Base-by-base conservation (phyloP, 2,329 filamentous ascomycete species). In the Septoria petroselini region DNA sequence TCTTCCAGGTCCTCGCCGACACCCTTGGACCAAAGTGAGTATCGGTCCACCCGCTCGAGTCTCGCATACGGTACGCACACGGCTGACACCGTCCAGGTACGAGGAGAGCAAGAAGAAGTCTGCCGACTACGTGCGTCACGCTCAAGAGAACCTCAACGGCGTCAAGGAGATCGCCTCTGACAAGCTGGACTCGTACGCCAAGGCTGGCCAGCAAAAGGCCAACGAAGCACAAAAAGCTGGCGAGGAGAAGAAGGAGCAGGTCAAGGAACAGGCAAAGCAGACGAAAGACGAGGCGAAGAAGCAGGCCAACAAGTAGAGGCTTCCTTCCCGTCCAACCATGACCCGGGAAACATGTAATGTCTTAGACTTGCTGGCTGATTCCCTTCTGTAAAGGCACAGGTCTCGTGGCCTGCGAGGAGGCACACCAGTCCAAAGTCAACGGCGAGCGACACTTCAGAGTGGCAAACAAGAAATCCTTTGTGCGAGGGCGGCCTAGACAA, bases 71-170 rank as follows among this genome's bases (percentile, higher is more conserved):
- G n/a, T n/a, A n/a, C 11, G 12, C 15, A 12, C 15, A 14, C 3
- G 8, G 3, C 25, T 21, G 5, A 27, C 25, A 30, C 34, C 11
- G 7, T 25, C 6, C 42, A 64, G 63, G 54, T 64, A 64, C 58
- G 62, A 68, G 37, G 65, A 65, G 53, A 54, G 56, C 54, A 66
- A 68, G 60, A 59, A 67, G 61, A 68, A 66, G 55, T 59, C 57
- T 25, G 45, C 62, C 53, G 57, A 63, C 23, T 60, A 62, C 40
- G 53, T 63, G 39, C 48, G 58, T 12, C 47, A 58, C 6, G 56
- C 58, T 42, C 50, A 65, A 45, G 57, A 64, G 21, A 58, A 58
- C 29, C 59, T 60, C n/a, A 54, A 59, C 31, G 44, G 61, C 27
- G 63, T 62, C 52, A 58, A 58, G 48, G 31, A 61, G 39, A 27